Conservation (phyloP, 2,329 filamentous ascomycete species). For the Penicillium occitanis region DNA sequence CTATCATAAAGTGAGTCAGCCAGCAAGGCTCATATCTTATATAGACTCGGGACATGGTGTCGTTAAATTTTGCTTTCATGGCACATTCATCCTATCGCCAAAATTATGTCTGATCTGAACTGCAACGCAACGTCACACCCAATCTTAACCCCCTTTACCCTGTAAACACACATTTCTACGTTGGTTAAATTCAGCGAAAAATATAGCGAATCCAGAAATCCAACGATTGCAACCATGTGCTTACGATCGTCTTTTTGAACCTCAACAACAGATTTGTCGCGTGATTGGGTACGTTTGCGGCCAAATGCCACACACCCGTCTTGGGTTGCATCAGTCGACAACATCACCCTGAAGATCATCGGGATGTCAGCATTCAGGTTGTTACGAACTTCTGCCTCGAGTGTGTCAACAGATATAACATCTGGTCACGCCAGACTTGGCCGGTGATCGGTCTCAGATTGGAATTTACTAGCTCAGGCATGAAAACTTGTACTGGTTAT, state of each 20-base stretch:
- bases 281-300: conserved; percentile 8
- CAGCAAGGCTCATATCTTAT: neutral
- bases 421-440: neutral
- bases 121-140: conserved; percentile 2
- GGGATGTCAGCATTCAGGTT: neutral
- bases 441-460: neutral
- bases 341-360: neutral
- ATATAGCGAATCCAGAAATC: neutral
- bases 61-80: neutral
- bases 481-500: neutral
- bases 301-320: neutral
- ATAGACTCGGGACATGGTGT: neutral
- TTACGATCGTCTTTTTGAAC: neutral
- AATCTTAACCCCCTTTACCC: neutral
- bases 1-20: neutral
- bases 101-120: neutral
- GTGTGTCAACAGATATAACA: neutral
- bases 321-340: conserved; percentile 7
- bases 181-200: neutral
- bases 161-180: neutral
- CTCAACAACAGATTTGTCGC: neutral
- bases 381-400: neutral
- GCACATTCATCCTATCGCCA: neutral
- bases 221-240: neutral
- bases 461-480: neutral